Evolutionary conservation across 371 early-diverging fungal genomes (phyloP), one percentile per base, ranked within the genome.

Genomic region (Syncephalastrum racemosum): DNA sequence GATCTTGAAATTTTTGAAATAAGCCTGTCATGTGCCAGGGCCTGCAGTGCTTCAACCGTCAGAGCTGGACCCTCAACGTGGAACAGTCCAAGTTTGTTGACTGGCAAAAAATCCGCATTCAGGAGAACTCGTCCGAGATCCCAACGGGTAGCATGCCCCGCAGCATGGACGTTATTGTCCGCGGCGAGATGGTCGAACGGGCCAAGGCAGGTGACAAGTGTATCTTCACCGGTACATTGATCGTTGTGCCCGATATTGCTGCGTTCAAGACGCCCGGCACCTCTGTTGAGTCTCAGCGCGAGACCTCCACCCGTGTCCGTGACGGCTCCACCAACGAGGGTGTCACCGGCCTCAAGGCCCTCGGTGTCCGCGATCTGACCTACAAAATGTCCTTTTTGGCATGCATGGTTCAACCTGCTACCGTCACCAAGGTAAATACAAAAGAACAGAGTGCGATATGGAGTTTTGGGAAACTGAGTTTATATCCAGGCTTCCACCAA

Each of bases 81-180:
- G 94, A 92, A 60, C 87, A 92, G 67, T 92, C 90, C 66, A 85
- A 86, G 59, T 99, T 99, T 73, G 86, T 86, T 36, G 98, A 99
- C 77, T 99, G 99, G 99, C 99, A 99, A 80, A 89, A 93, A 63
- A 86, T 99, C 23, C 83, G 99, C 25, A 85, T 99, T 47, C 99
- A 99, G 75, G 99, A 99, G 79, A 95, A 95, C 63, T 82, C 98
- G 20, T 88, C 90, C 53, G 99, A 99, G 66, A 97, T 99, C 48
- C 99, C 99, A 15, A 88, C 94, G 10, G 99, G 99, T 48, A 90
- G 92, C 60, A 96, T 99, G 92, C 99, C 99, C 27, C 74, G 99
- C 54, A 93, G 90, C 16, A 82, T 99, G 72, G 99, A 99, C 64
- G 95, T 99, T 4, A 95, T 99, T 63, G 82, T 99, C 48, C 86